A percentile compares a stretch with the other conserved stretches of the same genome.
These are phyloP conservation scores for Entelexis paramagnoliae DNA, from an alignment of 1,139 yeast species.

Conservation along the genomic window DNA sequence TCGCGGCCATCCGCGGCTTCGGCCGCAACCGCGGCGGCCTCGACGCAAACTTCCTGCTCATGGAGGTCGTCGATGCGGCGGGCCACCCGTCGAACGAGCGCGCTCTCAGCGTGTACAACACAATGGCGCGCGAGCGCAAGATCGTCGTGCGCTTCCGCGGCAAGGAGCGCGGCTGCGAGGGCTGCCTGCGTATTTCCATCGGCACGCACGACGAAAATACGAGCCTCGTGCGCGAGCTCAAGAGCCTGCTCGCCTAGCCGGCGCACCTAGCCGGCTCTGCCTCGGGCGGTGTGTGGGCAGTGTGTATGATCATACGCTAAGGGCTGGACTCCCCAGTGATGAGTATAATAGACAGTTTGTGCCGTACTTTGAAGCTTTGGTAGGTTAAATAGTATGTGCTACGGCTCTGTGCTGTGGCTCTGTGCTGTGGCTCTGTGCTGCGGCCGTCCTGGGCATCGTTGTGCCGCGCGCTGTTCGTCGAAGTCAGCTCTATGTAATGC, in stretches of 20 bases:
- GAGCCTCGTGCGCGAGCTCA: constrained; percentile 34
- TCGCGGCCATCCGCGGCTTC: constrained; percentile 48
- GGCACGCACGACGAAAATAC: constrained; percentile 74
- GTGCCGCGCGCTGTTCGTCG: no score
- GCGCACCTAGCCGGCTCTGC: no score
- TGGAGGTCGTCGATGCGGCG: constrained; percentile 53
- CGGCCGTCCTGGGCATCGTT: no score
- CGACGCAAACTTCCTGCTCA: constrained; percentile 73
- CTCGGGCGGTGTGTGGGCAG: no score
- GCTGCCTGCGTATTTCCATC: constrained; percentile 75
- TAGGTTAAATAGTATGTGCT: no score
- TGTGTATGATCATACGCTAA: no score
- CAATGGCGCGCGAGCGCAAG: constrained; percentile 57
- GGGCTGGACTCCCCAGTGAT: no score
- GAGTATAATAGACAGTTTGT: no score
- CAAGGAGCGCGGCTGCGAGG: constrained; percentile 73
- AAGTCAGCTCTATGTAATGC: no score
- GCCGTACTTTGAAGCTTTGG: no score
- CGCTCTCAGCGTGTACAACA: constrained; percentile 57
- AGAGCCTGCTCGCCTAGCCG: constrained; percentile 2
- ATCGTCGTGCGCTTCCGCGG: constrained; percentile 92
- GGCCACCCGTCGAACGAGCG: constrained; percentile 59
- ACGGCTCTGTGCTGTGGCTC: no score
- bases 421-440: no score
- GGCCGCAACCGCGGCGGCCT: constrained; percentile 76